Evolutionary conservation across 441 rosid species (phyloP).

Genomic region (Bocquillonia castaneifolia): DNA sequence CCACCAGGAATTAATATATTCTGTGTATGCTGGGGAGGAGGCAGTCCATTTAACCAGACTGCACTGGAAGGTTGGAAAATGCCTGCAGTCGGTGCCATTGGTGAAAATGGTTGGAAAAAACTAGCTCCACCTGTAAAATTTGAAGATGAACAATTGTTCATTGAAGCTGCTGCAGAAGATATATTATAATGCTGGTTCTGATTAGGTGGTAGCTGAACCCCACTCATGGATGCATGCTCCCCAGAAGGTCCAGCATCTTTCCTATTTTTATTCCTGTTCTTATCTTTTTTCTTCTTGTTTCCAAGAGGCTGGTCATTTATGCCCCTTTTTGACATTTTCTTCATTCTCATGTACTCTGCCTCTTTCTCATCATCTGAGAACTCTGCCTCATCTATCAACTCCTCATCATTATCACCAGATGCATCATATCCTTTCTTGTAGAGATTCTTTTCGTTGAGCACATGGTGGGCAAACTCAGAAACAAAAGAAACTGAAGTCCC

Average conservation of each 20-base stretch:
- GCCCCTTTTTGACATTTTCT: conserved; percentile 65
- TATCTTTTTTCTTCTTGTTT: conserved; percentile 45
- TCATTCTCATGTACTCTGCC: conserved; percentile 66
- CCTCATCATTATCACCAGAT: conserved; percentile 94
- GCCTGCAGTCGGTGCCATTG: conserved; percentile 32
- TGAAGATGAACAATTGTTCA: conserved; percentile 33
- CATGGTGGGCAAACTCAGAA: conserved; percentile 69
- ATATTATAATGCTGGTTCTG: conserved; percentile 27
- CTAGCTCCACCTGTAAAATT: conserved; percentile 28
- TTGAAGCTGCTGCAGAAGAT: conserved; percentile 24
- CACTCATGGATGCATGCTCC: conserved; percentile 29
- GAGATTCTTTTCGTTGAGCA: conserved; percentile 62
- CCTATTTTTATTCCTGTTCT: conserved; percentile 41
- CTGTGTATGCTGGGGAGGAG: conserved; percentile 29
- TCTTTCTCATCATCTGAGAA: conserved; percentile 97
- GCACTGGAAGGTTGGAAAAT: conserved; percentile 30
- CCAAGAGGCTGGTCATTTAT: conserved; percentile 39
- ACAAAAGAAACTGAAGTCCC: conserved; percentile 73
- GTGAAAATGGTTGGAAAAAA: conserved; percentile 33
- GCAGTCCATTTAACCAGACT: conserved; percentile 35
- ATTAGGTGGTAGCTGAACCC: conserved; percentile 20
- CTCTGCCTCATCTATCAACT: conserved; percentile 69
- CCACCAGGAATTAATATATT: conserved; percentile 28
- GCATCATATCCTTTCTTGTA: conserved; percentile 95
- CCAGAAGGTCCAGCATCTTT: conserved; percentile 32